Percentiles rank a stretch among this genome's conserved stretches.
These are phyloP conservation scores for Helminthosporium solani DNA, from an alignment of 2,329 filamentous ascomycete species.

Conservation along the genomic window DNA sequence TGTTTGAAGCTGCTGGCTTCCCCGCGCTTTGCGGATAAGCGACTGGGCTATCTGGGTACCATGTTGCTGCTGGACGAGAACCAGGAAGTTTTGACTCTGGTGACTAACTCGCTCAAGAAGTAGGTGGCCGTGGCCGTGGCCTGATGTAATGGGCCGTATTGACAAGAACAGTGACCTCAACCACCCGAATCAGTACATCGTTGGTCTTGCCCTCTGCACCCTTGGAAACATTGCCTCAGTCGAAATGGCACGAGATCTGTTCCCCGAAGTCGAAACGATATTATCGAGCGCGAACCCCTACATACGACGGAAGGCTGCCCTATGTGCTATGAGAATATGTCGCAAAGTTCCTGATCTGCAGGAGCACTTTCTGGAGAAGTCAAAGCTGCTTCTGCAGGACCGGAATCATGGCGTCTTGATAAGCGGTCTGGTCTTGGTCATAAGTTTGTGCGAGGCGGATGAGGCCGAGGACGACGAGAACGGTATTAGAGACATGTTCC, in stretches of 20 bases:
- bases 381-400: slow-evolving; percentile 82
- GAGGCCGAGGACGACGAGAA: slow-evolving; percentile 90
- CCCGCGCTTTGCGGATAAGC: slow-evolving; percentile 95
- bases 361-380: slow-evolving; percentile 96
- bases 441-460: slow-evolving; percentile 90
- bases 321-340: slow-evolving; percentile 99
- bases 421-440: slow-evolving; percentile 87
- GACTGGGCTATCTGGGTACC: slow-evolving; percentile 90
- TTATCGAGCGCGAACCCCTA: slow-evolving; percentile 96
- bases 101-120: slow-evolving; percentile 98
- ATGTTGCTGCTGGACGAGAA: slow-evolving; percentile 97
- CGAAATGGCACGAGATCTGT: slow-evolving; percentile 97
- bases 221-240: slow-evolving; percentile 96
- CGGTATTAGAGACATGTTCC: slow-evolving; percentile 86
- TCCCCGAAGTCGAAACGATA: slow-evolving; percentile 90
- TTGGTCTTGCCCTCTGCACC: slow-evolving; percentile 92
- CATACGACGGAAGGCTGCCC: slow-evolving; percentile 90
- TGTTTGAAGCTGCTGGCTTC: slow-evolving; percentile 96
- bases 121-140: too few relatives aligned
- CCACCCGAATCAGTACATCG: slow-evolving; percentile 97
- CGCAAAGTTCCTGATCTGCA: slow-evolving; percentile 96
- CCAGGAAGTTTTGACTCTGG: slow-evolving; percentile 93
- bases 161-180: slow-evolving; percentile 74
- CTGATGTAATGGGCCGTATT: slow-evolving; percentile 7
- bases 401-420: slow-evolving; percentile 94